Evolutionary conservation across 768 basidiomycete species (phyloP).

Genomic region (Lentinula raphanica): DNA sequence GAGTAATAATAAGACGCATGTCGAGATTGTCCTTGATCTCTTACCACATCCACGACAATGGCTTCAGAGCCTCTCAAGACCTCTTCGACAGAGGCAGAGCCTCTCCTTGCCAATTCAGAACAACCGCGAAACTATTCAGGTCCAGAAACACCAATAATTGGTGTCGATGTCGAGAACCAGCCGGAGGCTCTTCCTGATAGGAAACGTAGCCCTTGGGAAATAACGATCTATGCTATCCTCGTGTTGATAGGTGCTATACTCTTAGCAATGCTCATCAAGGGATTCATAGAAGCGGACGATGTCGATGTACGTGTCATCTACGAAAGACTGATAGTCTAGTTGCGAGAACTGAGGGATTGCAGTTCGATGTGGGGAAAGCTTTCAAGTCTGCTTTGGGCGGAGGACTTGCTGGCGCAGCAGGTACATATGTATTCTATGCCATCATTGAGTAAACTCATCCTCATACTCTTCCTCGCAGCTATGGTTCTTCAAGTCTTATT

Average conservation of each 20-base stretch:
- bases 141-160: not conserved
- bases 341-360: constrained; percentile 6
- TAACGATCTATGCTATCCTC: not conserved
- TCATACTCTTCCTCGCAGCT: constrained; percentile 38
- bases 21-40: not conserved
- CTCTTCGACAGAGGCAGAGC: constrained; percentile 1
- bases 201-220: not conserved
- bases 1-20: not conserved
- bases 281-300: constrained; percentile 64
- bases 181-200: not conserved
- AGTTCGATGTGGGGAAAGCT: constrained; percentile 80
- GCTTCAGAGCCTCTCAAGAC: constrained; percentile 2
- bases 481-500: constrained; percentile 93
- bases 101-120: constrained; percentile 1
- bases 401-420: constrained; percentile 84
- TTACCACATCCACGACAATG: constrained; percentile 1
- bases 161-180: constrained; percentile 3
- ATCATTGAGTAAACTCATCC: not conserved
- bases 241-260: not conserved
- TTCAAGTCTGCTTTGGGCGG: constrained; percentile 84
- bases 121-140: not conserved
- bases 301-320: constrained; percentile 46
- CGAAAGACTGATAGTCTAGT: not conserved
- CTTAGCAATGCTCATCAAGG: constrained; percentile 51
- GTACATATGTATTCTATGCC: constrained; percentile 27